Percentiles rank a stretch among this genome's conserved stretches.
These are phyloP conservation scores for Wickerhamiella siamensis DNA, from an alignment of 805 yeast genomes.

Conservation along the genomic window DNA sequence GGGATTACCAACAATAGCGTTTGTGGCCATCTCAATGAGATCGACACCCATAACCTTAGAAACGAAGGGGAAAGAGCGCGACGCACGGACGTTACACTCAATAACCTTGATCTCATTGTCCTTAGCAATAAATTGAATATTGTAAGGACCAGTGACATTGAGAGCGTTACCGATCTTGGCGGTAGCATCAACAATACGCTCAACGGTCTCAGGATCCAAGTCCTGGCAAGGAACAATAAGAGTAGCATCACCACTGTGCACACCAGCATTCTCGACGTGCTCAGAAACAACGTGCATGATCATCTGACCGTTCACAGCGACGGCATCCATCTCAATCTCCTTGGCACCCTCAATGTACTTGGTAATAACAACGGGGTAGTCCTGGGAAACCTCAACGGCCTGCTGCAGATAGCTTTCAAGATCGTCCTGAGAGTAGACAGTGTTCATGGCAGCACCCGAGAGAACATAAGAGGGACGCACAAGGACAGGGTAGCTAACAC, in stretches of 20 bases:
- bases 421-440: conserved; percentile 81
- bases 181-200: conserved; percentile 84
- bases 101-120: conserved; percentile 93
- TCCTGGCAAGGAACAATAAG: conserved; percentile 94
- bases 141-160: conserved; percentile 93
- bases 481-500: conserved; percentile 83
- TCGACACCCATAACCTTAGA: conserved; percentile 95
- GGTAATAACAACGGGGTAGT: conserved; percentile 94
- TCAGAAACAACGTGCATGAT: conserved; percentile 96
- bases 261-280: conserved; percentile 98
- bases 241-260: conserved; percentile 98
- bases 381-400: conserved; percentile 96
- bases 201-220: conserved; percentile 78
- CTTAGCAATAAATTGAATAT: conserved; percentile 92
- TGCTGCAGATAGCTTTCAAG: conserved; percentile 75
- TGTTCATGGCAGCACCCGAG: conserved; percentile 98
- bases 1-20: conserved; percentile 82
- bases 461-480: conserved; percentile 96
- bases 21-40: conserved; percentile 92
- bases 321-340: conserved; percentile 98
- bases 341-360: conserved; percentile 93
- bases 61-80: conserved; percentile 98
- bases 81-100: conserved; percentile 97
- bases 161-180: conserved; percentile 91
- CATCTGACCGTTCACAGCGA: conserved; percentile 86